A percentile compares a stretch with the other conserved stretches of the same genome.
Evolutionary conservation across 2,329 filamentous ascomycete genomes (phyloP).

Genomic region (Xylariaceae sp.): DNA sequence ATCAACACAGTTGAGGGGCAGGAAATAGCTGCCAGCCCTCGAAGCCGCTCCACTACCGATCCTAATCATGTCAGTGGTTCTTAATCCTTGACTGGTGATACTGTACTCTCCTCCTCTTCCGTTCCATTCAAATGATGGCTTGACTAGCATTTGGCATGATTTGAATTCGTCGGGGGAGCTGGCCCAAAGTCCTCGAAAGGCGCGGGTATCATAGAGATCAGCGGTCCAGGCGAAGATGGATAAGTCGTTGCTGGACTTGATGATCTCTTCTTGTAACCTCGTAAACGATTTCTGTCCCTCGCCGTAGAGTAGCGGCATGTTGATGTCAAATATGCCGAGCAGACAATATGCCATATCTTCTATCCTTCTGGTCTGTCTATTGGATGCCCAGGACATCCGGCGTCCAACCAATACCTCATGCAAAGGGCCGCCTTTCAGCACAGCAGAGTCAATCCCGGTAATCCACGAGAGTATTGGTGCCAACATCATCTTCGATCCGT

Average conservation of each 20-base stretch:
- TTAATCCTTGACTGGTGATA: constrained; percentile 18
- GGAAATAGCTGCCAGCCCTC: constrained; percentile 18
- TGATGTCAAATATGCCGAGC: constrained; percentile 22
- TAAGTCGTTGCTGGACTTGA: constrained; percentile 19
- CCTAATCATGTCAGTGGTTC: constrained; percentile 17
- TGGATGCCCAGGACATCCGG: constrained; percentile 23
- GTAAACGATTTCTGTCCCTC: constrained; percentile 20
- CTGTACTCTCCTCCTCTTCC: constrained; percentile 19
- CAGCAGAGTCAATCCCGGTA: constrained; percentile 14
- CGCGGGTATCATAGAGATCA: constrained; percentile 8
- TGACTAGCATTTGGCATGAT: constrained; percentile 17
- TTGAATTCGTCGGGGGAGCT: constrained; percentile 18
- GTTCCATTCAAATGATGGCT: constrained; percentile 19
- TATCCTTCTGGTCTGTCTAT: constrained; percentile 14
- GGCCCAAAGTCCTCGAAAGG: constrained; percentile 18
- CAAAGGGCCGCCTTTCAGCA: constrained; percentile 13
- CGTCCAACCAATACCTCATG: constrained; percentile 15
- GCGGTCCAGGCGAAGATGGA: constrained; percentile 22
- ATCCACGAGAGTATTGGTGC: constrained; percentile 14
- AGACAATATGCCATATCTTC: constrained; percentile 26
- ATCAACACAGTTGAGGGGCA: constrained; percentile 20
- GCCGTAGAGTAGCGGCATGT: constrained; percentile 24
- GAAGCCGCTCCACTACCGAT: constrained; percentile 12
- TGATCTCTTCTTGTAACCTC: constrained; percentile 19
- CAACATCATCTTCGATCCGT: constrained; percentile 16